Evolutionary conservation across 331 rosid genomes (phyloP).

Genomic region (Malus hybrid): DNA sequence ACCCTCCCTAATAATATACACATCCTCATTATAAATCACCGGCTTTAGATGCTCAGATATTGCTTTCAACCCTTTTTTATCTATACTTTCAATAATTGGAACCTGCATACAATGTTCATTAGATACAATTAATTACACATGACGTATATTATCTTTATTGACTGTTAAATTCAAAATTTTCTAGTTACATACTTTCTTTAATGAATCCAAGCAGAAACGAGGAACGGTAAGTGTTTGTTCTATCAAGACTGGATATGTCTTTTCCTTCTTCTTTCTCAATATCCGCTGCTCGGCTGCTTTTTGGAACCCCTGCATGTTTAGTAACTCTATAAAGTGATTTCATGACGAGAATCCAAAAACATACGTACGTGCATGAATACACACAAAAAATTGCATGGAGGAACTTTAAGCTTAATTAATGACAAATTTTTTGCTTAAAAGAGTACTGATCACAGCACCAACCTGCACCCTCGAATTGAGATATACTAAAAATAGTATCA

Average conservation of each 20-base stretch:
- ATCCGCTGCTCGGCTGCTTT: background rate
- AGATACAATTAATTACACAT: no score
- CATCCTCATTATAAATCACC: background rate
- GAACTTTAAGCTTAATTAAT: no score
- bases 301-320: background rate
- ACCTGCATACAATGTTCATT: background rate
- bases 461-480: background rate
- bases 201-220: background rate
- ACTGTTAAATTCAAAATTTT: no score
- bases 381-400: no score
- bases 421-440: no score
- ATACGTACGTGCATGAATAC: no score
- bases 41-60: background rate
- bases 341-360: background rate
- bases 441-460: background rate
- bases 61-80: background rate
- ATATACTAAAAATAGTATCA: background rate
- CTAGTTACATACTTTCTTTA: background rate
- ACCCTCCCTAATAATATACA: background rate
- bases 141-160: no score
- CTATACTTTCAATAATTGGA: background rate
- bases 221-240: background rate
- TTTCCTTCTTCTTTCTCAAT: background rate
- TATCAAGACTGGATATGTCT: background rate
- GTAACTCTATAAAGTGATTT: background rate